Evolutionary conservation across 257 asterid genomes (phyloP), one percentile per base, ranked within the genome.

Genomic region (Craterostigma plantagineum): DNA sequence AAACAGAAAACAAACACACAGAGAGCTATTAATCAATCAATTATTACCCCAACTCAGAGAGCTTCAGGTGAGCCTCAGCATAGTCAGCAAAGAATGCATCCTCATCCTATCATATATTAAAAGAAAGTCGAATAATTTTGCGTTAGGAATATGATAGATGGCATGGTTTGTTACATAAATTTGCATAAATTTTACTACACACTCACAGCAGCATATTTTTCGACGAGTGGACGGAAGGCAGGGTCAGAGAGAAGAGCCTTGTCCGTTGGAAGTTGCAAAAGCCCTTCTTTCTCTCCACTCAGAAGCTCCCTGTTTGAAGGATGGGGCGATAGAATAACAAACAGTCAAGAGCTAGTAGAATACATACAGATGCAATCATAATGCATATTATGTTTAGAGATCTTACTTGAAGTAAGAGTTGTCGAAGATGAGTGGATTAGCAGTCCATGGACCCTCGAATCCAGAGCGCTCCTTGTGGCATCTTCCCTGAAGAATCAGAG

Each of bases 81-180:
- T 79, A 83, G 61, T 76, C 93, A 35, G 63, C 61, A 41, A 79
- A 83, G 83, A 83, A 83, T 12, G 84, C 72, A 42, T 83, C 95
- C 70, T 83, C 93, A 16, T 79, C 91, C 95, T 83, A 52, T 34
- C 18, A 10, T 6, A 53, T n/a, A 11, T 8, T 7, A 42, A 8
- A 42, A 9, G 6, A 42, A 15, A 14, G 14, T n/a, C n/a, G n/a
- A n/a, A n/a, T n/a, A n/a, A n/a, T n/a, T 14, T 8, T 39, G 9
- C 43, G 4, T 9, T 11, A 11, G 16, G n/a, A 39, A 7, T 4
- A 39, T 11, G n/a, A 11, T 18, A 45, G n/a, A 27, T 27, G 34
- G 18, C 9, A 0, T 1, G 18, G 27, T 15, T n/a, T n/a, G 3
- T 38, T 11, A 14, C n/a, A n/a, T n/a, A 23, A 23, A 23, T 23